phyloP scores from a whole-genome alignment of 768 basidiomycete genomes.

The Naganishia kalamii region DNA sequence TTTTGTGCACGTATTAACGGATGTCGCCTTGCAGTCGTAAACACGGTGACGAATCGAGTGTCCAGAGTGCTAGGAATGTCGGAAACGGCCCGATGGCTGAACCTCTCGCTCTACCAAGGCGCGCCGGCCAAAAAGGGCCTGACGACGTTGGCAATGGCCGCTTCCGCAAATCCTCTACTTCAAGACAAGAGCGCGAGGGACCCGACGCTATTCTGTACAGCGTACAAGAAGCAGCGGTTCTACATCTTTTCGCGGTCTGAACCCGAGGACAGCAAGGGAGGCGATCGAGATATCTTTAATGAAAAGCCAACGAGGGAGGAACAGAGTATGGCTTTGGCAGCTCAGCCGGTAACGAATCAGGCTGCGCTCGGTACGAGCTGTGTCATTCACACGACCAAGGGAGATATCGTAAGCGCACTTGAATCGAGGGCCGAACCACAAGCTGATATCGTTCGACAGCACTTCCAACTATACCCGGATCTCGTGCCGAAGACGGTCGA shows the following conservation, averaged over 20 bases:
- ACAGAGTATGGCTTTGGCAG: constrained; percentile 63
- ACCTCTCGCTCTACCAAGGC: constrained; percentile 85
- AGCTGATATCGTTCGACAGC: constrained; percentile 21
- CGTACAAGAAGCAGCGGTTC: constrained; percentile 85
- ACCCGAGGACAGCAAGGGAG: constrained; percentile 81
- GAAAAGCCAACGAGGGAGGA: constrained; percentile 95
- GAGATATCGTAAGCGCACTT: constrained; percentile 60
- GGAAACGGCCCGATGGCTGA: constrained; percentile 82
- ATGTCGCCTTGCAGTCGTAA: constrained; percentile 63
- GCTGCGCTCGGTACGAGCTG: constrained; percentile 66
- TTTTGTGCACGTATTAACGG: background rate
- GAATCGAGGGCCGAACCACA: constrained; percentile 53
- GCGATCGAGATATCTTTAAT: constrained; percentile 94
- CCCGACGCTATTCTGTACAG: constrained; percentile 86
- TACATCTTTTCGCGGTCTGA: constrained; percentile 87
- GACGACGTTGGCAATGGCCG: constrained; percentile 88
- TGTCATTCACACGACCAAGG: constrained; percentile 89
- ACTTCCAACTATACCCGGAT: constrained; percentile 62
- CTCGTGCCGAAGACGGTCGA: constrained; percentile 93
- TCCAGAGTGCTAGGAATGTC: constrained; percentile 84
- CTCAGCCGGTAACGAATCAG: constrained; percentile 46
- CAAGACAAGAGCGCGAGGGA: constrained; percentile 77
- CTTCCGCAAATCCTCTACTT: constrained; percentile 89
- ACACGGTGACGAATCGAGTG: constrained; percentile 88
- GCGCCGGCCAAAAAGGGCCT: constrained; percentile 79